Conservation (phyloP, 345 rosid genomes). For the Draba incana region DNA sequence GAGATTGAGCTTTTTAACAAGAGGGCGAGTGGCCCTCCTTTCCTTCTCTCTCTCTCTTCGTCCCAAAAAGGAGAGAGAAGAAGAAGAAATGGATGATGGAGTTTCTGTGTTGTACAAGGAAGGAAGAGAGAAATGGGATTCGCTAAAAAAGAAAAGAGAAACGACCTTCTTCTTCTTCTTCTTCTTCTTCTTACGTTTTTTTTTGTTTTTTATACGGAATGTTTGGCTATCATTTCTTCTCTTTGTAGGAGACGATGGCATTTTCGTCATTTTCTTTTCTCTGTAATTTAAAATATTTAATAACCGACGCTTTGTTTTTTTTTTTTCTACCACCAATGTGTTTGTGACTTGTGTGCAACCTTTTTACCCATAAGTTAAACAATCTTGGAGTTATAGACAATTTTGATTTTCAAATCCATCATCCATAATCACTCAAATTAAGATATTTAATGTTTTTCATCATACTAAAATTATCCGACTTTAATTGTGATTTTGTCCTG, state of each 20-base stretch:
- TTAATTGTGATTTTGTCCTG: conserved; percentile 1
- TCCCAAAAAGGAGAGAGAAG: background rate
- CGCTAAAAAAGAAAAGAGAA: conserved; percentile 23
- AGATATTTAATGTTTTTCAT: background rate
- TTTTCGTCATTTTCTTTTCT: background rate
- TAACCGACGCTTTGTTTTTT: conserved; percentile 26
- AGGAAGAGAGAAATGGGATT: conserved; percentile 22
- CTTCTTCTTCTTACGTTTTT: conserved; percentile 24
- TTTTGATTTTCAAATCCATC: conserved; percentile 3
- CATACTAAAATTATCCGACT: background rate
- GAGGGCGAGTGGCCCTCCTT: conserved; percentile 65
- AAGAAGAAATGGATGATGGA: conserved; percentile 35
- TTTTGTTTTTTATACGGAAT: conserved; percentile 34
- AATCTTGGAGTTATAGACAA: background rate
- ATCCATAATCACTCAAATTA: background rate
- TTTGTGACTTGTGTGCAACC: background rate
- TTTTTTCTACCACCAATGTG: background rate
- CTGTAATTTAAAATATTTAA: background rate
- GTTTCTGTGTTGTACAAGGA: conserved; percentile 37
- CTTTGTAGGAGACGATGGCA: conserved; percentile 26
- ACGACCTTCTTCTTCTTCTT: conserved; percentile 6
- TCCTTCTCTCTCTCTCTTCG: conserved; percentile 41
- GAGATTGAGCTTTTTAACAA: conserved; percentile 34
- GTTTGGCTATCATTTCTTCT: conserved; percentile 34
- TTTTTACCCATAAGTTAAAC: conserved; percentile 15